These are phyloP conservation scores for Vanilla planifolia DNA, from an alignment of 106 monocot genomes.

Conservation along the genomic window DNA sequence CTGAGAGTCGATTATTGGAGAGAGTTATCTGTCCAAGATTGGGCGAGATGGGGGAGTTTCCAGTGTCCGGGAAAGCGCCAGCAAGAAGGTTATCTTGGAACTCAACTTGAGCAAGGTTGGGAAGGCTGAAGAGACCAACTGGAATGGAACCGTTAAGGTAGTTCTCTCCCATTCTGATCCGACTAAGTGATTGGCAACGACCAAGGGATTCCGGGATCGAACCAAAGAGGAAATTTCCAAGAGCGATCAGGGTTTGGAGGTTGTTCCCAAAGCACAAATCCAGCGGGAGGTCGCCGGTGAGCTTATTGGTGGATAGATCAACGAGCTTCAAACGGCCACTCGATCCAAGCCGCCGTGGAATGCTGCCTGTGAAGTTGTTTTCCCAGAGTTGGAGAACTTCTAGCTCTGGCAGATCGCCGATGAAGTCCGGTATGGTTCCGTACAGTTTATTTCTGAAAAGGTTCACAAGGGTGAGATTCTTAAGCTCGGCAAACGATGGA, in stretches of 20 bases:
- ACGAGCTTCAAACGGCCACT: constrained; percentile 45
- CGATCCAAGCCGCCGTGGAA: constrained; percentile 39
- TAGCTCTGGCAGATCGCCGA: constrained; percentile 36
- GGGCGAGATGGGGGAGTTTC: constrained; percentile 13
- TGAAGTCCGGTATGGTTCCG: constrained; percentile 44
- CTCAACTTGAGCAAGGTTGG: constrained; percentile 63
- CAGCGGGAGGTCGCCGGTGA: constrained; percentile 44
- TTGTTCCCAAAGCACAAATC: constrained; percentile 47
- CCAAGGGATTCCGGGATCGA: constrained; percentile 61
- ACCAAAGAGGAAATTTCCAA: constrained; percentile 71
- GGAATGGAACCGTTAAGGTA: constrained; percentile 76
- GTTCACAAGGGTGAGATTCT: constrained; percentile 48
- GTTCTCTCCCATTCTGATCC: constrained; percentile 80
- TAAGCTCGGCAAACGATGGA: constrained; percentile 25
- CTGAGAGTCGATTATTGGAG: constrained; percentile 65
- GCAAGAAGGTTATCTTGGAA: constrained; percentile 73
- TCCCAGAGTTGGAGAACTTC: constrained; percentile 59
- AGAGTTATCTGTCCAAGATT: constrained; percentile 68
- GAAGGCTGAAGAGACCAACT: constrained; percentile 33
- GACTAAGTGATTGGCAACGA: constrained; percentile 40
- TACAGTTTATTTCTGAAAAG: constrained; percentile 51
- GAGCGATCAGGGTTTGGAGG: constrained; percentile 55
- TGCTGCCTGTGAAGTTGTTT: constrained; percentile 67
- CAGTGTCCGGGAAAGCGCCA: constrained; percentile 53
- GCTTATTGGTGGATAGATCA: constrained; percentile 50